These are phyloP conservation scores for Purpureocillium takamizusanense DNA, from an alignment of 2,329 filamentous ascomycete species.

Conservation along the genomic window DNA sequence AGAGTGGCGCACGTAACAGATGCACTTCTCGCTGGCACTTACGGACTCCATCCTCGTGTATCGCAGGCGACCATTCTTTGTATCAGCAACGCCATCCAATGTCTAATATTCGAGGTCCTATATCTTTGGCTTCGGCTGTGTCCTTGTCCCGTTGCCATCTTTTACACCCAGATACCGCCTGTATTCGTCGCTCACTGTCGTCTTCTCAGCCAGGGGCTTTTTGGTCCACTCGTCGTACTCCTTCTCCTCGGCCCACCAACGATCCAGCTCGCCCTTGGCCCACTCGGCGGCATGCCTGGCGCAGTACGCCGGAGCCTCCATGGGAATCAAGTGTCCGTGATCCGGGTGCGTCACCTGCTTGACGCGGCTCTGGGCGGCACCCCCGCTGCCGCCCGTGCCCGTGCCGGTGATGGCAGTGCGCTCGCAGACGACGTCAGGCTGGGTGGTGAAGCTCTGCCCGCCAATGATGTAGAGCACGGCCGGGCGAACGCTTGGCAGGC, in stretches of 20 bases:
- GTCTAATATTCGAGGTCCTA: constrained; percentile 7
- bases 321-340: constrained; percentile 72
- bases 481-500: constrained; percentile 53
- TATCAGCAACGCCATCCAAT: too few species aligned
- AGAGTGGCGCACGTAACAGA: too few species aligned
- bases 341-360: constrained; percentile 53
- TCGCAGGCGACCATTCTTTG: too few species aligned
- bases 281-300: constrained; percentile 52
- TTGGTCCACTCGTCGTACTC: constrained; percentile 47
- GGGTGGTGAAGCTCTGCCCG: constrained; percentile 45
- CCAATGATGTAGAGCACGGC: constrained; percentile 64
- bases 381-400: constrained; percentile 59
- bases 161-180: constrained; percentile 38
- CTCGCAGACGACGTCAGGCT: constrained; percentile 36
- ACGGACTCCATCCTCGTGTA: too few species aligned
- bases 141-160: constrained; percentile 6
- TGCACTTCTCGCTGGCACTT: too few species aligned
- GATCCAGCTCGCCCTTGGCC: constrained; percentile 44
- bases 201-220: constrained; percentile 42
- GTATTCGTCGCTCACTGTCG: constrained; percentile 40
- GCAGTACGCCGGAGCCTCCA: constrained; percentile 64
- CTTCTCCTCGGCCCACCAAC: constrained; percentile 48
- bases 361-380: constrained; percentile 56
- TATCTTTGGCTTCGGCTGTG: constrained; percentile 17
- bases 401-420: constrained; percentile 57